These are phyloP conservation scores for Botrytis byssoidea DNA, from an alignment of 2,329 filamentous ascomycete genomes.

Conservation along the genomic window DNA sequence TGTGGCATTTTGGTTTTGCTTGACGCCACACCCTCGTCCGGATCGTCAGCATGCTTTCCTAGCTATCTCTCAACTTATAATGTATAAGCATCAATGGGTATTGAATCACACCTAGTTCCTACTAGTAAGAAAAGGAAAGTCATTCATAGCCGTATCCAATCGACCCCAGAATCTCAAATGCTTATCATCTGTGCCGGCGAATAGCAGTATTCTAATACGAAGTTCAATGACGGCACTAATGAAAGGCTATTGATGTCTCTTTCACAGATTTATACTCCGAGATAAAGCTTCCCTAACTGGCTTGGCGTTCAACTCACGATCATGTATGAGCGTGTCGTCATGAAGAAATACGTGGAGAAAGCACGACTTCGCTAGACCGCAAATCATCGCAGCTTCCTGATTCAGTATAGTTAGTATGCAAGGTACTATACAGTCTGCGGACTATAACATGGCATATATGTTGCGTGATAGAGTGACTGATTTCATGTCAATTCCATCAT, in stretches of 20 bases:
- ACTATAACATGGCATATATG: slow-evolving; percentile 1
- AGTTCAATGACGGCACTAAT: background rate
- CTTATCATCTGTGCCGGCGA: background rate
- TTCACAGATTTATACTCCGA: background rate
- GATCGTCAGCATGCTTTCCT: background rate
- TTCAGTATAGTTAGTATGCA: slow-evolving; percentile 17
- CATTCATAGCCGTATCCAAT: background rate
- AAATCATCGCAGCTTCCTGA: slow-evolving; percentile 16
- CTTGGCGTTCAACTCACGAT: background rate
- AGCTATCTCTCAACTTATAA: background rate
- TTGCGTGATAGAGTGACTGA: background rate
- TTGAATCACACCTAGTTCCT: background rate
- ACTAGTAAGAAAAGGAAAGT: background rate
- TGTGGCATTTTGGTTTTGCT: background rate
- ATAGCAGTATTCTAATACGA: background rate
- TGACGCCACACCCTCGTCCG: background rate
- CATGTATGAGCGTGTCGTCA: background rate
- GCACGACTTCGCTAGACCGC: background rate
- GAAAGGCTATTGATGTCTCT: background rate
- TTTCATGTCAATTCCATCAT: background rate
- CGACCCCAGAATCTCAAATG: background rate
- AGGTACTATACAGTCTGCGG: background rate
- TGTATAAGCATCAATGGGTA: background rate
- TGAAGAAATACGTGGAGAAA: slow-evolving; percentile 8
- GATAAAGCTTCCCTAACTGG: background rate